Base-by-base conservation (phyloP, 225 moss, liverwort and hornwort genomes). In the Asterella californica region DNA sequence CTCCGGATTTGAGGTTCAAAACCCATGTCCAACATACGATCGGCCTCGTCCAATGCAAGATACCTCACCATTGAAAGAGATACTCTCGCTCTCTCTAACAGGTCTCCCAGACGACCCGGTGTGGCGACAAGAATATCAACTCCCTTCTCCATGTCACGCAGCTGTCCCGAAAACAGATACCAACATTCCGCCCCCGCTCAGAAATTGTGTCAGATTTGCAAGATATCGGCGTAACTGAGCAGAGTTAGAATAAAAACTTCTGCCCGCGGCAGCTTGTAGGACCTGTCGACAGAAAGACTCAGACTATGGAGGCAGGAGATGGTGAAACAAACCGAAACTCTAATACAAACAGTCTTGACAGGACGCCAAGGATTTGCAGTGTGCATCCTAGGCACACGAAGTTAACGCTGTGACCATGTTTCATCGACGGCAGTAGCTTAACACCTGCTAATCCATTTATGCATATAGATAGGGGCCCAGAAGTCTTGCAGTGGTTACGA, bases 21-120 rank as follows among this genome's bases (percentile, higher is more conserved):
- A 48, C 94, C 94, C 97, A 99, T 97, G 81, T 96, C 94, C 87
- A 96, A 77, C 96, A 96, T 96, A 45, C 96, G 90, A 82, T 94
- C 94, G 2, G 97, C 97, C 82, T 97, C 97, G 81, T 97, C 97
- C 89, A 97, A 80, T 0, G 94, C 94, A 84, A 97, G 85, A 78
- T 97, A 97, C 0, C 87, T 91, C 78, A 97, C 86, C 93, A 92
- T 91, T 2, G 93, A 90, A 18, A 97, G 86, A 32, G 97, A 99
- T 0, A 99, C 97, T 55, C 93, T 87, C 2, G 97, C 97, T 76
- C 97, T 91, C 83, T 99, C 94, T 75, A 99, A 81, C 2, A 99
- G 84, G 66, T 94, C 94, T 36, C 94, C 90, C 76, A 99, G 81
- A 38, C 94, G 93, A 74, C 97, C 97, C 18, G 97, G 97, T 15